A percentile compares a stretch with the other conserved stretches of the same genome.
These are phyloP conservation scores for Flaveria sonorensis DNA, from an alignment of 129 eudicot genomes.

Conservation along the genomic window DNA sequence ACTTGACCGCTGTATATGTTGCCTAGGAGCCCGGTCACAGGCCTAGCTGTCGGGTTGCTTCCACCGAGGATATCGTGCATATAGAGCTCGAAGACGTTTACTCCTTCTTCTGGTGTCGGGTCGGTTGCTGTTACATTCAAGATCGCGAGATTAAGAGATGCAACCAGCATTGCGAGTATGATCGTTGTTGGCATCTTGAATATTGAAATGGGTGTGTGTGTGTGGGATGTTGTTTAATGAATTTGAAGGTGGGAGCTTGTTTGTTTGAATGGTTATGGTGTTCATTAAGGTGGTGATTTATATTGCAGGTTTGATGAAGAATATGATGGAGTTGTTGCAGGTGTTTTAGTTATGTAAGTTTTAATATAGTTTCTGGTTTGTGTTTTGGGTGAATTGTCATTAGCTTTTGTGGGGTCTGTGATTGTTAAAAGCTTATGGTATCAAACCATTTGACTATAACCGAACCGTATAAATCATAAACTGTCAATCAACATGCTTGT, in stretches of 20 bases:
- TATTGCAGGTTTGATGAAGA: constrained; percentile 28
- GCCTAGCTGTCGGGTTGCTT: constrained; percentile 84
- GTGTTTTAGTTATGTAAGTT: constrained; percentile 23
- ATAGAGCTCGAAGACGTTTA: constrained; percentile 63
- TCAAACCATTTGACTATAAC: too few relatives aligned
- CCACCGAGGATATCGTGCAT: constrained; percentile 98
- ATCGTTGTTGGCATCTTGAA: constrained; percentile 40
- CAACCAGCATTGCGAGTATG: constrained; percentile 31
- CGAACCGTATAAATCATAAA: too few relatives aligned
- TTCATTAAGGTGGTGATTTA: constrained; percentile 33
- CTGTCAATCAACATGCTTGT: too few relatives aligned
- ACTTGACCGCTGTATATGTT: constrained; percentile 93
- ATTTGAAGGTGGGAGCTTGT: constrained; percentile 24
- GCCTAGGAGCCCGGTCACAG: constrained; percentile 78
- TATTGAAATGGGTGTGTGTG: constrained; percentile 5
- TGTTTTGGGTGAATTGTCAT: constrained; percentile 23
- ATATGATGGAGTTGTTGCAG: constrained; percentile 20
- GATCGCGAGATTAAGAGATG: constrained; percentile 32
- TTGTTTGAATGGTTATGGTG: constrained; percentile 31
- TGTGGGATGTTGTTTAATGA: background rate
- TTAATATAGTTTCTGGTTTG: constrained; percentile 7
- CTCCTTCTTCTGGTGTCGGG: constrained; percentile 41
- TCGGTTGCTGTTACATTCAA: constrained; percentile 31
- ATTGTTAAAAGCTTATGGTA: too few relatives aligned
- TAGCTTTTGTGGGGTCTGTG: background rate